Evolutionary conservation across 768 basidiomycete species (phyloP), one percentile per base, ranked within the genome.

Genomic region (Amanita subjunquillea): DNA sequence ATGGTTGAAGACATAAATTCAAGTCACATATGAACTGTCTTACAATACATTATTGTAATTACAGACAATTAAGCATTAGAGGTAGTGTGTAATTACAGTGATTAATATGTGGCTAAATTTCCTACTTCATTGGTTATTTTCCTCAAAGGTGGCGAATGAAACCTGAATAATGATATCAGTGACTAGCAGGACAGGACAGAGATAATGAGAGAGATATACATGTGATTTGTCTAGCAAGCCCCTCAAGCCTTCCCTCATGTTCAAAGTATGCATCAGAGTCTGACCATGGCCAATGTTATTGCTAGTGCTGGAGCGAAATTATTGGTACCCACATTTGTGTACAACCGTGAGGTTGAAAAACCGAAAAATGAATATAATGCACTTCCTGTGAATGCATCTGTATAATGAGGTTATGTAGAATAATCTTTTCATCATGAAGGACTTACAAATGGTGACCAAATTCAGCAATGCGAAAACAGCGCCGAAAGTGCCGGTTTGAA

Each of bases 201-300:
- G 32, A 30, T 30, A 4, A 8, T 8, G 1, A 30, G 30, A 30
- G 32, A 32, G 10, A 12, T 32, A 25, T 32, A 32, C 32, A 9
- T 32, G 32, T 32, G 32, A 32, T 12, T 30, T 7, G 29, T 32
- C 10, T 44, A 44, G 6, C 25, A 13, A 2, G 12, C 22, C 22
- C 22, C 22, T 23, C 23, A 44, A 27, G 6, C 10, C n/a, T 39
- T 39, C 38, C n/a, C 38, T 15, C 38, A 17, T 45, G 22, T 49
- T 58, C 29, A 58, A 22, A 3, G 32, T 50, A 49, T 53, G 20
- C 55, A 58, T 49, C 5, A 58, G 53, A 6, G 55, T 46, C 57
- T 56, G 17, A 6, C 6, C n/a, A 39, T 39, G 8, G 15, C 17
- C 9, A 20, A 17, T 0, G 32, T 38, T 12, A 38, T 27, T 10